phyloP scores from a whole-genome alignment of 225 moss, liverwort and hornwort species.

The Sphagnum tenellum region DNA sequence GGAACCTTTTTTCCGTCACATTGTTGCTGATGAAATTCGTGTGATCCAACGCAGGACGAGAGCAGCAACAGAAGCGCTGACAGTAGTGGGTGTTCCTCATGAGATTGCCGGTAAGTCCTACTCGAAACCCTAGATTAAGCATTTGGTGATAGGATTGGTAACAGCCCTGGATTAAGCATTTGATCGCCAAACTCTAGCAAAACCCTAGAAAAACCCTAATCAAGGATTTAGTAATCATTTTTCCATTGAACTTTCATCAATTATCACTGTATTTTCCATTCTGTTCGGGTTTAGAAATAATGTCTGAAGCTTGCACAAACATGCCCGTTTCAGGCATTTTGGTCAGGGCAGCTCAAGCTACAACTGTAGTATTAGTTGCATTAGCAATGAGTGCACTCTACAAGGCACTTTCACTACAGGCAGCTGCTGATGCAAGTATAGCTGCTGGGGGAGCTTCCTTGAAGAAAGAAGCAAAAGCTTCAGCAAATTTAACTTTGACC shows the following conservation, averaged over 20 bases:
- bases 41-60: conserved; percentile 26
- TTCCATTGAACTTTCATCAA: not conserved
- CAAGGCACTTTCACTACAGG: conserved; percentile 62
- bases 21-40: conserved; percentile 7
- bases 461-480: conserved; percentile 7
- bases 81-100: conserved; percentile 30
- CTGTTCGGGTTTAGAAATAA: conserved; percentile 4
- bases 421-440: conserved; percentile 51
- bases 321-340: conserved; percentile 34
- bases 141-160: too few species aligned
- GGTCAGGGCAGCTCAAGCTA: conserved; percentile 46
- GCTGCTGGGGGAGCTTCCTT: conserved; percentile 26
- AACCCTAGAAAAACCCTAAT: not conserved
- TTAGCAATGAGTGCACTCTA: conserved; percentile 69
- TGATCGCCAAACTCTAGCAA: not conserved
- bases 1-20: not conserved
- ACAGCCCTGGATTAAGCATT: too few species aligned
- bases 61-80: conserved; percentile 23
- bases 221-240: not conserved
- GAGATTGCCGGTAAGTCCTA: conserved; percentile 34
- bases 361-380: conserved; percentile 31
- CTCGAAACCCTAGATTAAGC: too few species aligned
- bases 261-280: not conserved
- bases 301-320: not conserved
- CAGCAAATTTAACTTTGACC: conserved; percentile 28